A percentile compares a stretch with the other conserved stretches of the same genome.
Evolutionary conservation across 1,284 basidiomycete genomes (phyloP).

Genomic region (Stygiomarasmius scandens): DNA sequence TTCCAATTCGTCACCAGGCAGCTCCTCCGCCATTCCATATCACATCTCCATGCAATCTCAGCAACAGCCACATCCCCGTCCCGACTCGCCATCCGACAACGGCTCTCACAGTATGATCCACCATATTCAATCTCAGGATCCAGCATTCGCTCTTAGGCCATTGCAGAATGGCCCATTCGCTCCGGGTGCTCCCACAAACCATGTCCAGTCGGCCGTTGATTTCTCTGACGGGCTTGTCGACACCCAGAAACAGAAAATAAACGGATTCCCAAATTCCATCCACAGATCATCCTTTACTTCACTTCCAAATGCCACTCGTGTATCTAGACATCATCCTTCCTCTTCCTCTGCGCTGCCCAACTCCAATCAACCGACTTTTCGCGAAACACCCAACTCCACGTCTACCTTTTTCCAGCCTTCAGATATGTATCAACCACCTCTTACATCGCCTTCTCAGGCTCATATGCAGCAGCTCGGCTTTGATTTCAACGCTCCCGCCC

Average conservation of each 20-base stretch:
- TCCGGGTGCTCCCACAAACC: conserved; percentile 36
- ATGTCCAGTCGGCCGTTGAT: conserved; percentile 36
- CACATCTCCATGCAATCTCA: conserved; percentile 51
- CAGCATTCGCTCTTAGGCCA: conserved; percentile 26
- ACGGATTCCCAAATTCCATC: conserved; percentile 44
- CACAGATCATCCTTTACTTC: conserved; percentile 34
- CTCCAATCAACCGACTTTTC: conserved; percentile 9
- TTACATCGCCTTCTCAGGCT: conserved; percentile 40
- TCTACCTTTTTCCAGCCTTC: conserved; percentile 30
- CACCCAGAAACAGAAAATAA: conserved; percentile 39
- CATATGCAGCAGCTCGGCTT: conserved; percentile 41
- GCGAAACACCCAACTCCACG: conserved; percentile 18
- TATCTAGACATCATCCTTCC: conserved; percentile 34
- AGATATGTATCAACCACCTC: conserved; percentile 39
- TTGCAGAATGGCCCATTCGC: conserved; percentile 32
- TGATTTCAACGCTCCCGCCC: conserved; percentile 36
- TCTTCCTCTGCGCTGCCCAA: conserved; percentile 23
- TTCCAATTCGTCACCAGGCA: conserved; percentile 51
- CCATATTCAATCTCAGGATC: conserved; percentile 37
- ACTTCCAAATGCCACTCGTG: conserved; percentile 40
- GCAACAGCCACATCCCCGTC: conserved; percentile 40
- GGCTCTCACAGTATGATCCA: conserved; percentile 33
- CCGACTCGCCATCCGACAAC: conserved; percentile 53
- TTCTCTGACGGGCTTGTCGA: conserved; percentile 35
- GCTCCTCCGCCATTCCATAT: conserved; percentile 58